Percentiles rank a stretch among this genome's conserved stretches.
Conservation (phyloP, 352 stramenopile genomes). For the Blastocystis sp. region DNA sequence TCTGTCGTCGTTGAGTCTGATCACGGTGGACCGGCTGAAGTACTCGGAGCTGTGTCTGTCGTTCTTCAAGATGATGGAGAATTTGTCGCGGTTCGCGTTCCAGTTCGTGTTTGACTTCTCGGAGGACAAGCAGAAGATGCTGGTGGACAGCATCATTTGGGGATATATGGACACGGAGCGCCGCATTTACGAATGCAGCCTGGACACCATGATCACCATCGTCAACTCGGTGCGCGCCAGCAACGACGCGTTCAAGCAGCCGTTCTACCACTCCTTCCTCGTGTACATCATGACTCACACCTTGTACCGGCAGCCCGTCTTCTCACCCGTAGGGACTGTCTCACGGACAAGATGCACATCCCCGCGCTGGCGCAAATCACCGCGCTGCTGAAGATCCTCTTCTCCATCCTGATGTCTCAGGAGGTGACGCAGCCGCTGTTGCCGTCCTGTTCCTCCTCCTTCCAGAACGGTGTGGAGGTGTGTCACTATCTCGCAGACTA, state of each 20-base stretch:
- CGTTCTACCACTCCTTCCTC: constrained; percentile 97
- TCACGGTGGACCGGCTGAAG: constrained; percentile 98
- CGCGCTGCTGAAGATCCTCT: constrained; percentile 93
- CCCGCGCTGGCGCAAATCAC: constrained; percentile 96
- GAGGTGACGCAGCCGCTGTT: constrained; percentile 91
- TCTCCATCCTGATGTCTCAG: constrained; percentile 90
- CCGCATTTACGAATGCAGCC: constrained; percentile 90
- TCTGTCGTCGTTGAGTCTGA: constrained; percentile 97
- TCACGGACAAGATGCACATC: constrained; percentile 98
- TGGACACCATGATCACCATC: constrained; percentile 72
- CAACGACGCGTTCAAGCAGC: constrained; percentile 82
- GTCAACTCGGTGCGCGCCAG: constrained; percentile 89
- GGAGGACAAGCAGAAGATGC: constrained; percentile 92
- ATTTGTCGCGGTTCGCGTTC: constrained; percentile 89
- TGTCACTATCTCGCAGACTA: constrained; percentile 77
- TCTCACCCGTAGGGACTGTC: constrained; percentile 55
- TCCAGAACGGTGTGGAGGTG: constrained; percentile 76
- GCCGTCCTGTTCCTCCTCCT: constrained; percentile 81
- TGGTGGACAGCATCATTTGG: constrained; percentile 98
- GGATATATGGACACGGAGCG: constrained; percentile 98
- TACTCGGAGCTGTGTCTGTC: constrained; percentile 95
- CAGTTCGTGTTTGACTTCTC: constrained; percentile 92
- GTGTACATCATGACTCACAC: constrained; percentile 79
- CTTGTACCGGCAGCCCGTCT: constrained; percentile 60
- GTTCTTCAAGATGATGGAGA: constrained; percentile 94